Percentiles rank a stretch among this genome's conserved stretches.
Evolutionary conservation across 768 basidiomycete genomes (phyloP).

Genomic region (Tricholoma furcatifolium): DNA sequence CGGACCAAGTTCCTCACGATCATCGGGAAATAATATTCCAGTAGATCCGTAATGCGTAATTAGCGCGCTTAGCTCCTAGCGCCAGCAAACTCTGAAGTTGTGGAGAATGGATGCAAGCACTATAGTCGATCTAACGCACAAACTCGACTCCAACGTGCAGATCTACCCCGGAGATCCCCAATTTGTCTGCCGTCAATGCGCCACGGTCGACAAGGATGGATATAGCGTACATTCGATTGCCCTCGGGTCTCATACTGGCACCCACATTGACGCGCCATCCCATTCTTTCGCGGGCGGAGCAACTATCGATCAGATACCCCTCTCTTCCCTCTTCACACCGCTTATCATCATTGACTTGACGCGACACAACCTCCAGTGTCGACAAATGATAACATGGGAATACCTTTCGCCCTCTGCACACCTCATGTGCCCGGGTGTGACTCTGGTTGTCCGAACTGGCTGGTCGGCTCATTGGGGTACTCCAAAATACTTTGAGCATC

Average conservation of each 20-base stretch:
- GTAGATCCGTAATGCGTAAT: too few species aligned
- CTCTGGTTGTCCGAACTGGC: constrained; percentile 63
- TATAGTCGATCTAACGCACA: constrained; percentile 57
- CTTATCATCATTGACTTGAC: constrained; percentile 56
- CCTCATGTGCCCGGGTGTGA: constrained; percentile 36
- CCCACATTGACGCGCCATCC: constrained; percentile 77
- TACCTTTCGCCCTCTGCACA: constrained; percentile 37
- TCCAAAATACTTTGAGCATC: constrained; percentile 57
- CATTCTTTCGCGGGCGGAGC: constrained; percentile 63
- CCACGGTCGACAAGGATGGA: constrained; percentile 44
- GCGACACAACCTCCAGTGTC: constrained; percentile 17
- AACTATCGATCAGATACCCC: constrained; percentile 57
- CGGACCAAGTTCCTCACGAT: constrained; percentile 14
- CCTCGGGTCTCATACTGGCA: constrained; percentile 72
- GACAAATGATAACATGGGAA: constrained; percentile 57
- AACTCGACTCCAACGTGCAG: constrained; percentile 41
- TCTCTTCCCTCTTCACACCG: constrained; percentile 53
- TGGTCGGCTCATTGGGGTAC: constrained; percentile 61
- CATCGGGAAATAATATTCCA: background rate
- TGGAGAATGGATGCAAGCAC: constrained; percentile 10
- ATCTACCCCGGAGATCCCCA: constrained; percentile 58
- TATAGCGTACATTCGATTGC: constrained; percentile 51
- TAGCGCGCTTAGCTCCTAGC: too few species aligned
- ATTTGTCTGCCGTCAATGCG: constrained; percentile 36
- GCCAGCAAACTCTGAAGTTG: background rate